phyloP scores from a whole-genome alignment of 208 protist species.

The Leishmania braziliensis region DNA sequence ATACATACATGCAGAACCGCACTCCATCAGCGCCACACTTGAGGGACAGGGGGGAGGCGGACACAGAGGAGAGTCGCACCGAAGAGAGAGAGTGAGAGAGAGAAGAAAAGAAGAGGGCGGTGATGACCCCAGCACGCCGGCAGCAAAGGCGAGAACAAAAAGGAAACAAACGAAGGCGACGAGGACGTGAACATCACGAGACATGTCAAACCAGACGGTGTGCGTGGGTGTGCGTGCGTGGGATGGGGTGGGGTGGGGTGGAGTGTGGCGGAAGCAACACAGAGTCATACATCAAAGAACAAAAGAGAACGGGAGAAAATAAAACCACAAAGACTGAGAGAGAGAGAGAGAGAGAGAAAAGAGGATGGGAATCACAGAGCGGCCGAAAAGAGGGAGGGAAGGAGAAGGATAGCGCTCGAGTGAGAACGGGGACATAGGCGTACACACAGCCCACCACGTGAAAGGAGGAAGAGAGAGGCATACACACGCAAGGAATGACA shows the following conservation, averaged over 20 bases:
- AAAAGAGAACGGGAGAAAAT: neutral
- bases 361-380: neutral
- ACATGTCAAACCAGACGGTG: neutral
- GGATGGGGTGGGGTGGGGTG: neutral
- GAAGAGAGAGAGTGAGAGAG: neutral
- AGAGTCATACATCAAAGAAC: neutral
- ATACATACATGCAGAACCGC: neutral
- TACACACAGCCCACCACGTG: neutral
- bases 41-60: neutral
- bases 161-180: neutral
- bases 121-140: neutral
- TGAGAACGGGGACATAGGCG: neutral
- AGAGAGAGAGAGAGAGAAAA: neutral
- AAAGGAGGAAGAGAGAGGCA: neutral
- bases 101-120: neutral
- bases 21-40: neutral
- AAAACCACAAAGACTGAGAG: neutral
- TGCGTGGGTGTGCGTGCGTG: neutral
- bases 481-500: neutral
- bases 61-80: neutral
- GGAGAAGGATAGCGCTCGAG: too few species aligned
- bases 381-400: too few species aligned
- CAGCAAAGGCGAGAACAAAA: neutral
- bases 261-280: neutral
- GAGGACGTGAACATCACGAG: neutral